Conservation (phyloP, 148 eudicot species). For the Fagopyrum tataricum region DNA sequence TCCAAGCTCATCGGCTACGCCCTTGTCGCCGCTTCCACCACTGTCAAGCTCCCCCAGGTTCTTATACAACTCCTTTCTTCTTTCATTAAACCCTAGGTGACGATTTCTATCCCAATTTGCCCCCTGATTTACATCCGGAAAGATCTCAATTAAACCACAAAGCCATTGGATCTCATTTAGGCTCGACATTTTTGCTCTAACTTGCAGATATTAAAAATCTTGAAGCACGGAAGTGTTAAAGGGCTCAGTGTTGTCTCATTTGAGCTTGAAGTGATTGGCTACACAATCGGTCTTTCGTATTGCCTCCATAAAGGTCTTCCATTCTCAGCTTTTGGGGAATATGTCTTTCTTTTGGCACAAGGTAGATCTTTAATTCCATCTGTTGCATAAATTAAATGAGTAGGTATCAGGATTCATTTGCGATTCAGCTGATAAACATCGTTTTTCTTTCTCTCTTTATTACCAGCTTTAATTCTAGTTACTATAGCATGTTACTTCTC, state of each 20-base stretch:
- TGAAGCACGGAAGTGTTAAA: slow-evolving; percentile 65
- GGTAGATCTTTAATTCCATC: slow-evolving; percentile 32
- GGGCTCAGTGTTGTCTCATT: slow-evolving; percentile 77
- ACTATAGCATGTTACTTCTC: slow-evolving; percentile 79
- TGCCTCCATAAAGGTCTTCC: slow-evolving; percentile 98
- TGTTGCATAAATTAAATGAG: not conserved
- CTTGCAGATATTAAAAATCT: slow-evolving; percentile 69
- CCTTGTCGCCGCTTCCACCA: slow-evolving; percentile 93
- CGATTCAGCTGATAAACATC: not conserved
- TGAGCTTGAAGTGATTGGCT: slow-evolving; percentile 94
- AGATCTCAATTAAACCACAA: not conserved
- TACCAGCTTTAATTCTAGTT: slow-evolving; percentile 70
- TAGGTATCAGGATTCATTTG: not conserved
- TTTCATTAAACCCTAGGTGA: slow-evolving; percentile 2
- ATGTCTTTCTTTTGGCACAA: slow-evolving; percentile 77
- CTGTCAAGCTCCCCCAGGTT: slow-evolving; percentile 94
- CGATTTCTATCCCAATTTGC: not conserved
- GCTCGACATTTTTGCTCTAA: slow-evolving; percentile 4
- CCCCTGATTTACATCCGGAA: not conserved
- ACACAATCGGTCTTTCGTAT: slow-evolving; percentile 87
- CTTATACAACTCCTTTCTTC: not conserved
- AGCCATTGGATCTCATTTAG: not conserved
- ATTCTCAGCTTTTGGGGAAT: slow-evolving; percentile 92
- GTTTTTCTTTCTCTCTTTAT: not conserved
- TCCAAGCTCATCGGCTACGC: slow-evolving; percentile 87